Conservation (phyloP, 768 basidiomycete genomes). For the Boletus sp. region DNA sequence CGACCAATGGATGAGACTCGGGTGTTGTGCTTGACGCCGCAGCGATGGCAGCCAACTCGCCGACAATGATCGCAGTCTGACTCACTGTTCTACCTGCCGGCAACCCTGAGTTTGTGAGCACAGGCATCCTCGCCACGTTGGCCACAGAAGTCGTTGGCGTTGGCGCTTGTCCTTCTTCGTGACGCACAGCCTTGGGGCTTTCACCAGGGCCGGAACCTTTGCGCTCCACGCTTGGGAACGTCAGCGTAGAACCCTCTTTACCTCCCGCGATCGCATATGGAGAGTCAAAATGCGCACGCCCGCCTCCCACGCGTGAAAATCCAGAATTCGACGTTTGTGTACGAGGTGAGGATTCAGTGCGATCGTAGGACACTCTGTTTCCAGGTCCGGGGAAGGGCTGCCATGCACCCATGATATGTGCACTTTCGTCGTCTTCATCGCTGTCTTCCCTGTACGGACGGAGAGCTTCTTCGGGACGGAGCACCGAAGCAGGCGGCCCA, state of each 20-base stretch:
- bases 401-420: slow-evolving; percentile 96
- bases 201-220: slow-evolving; percentile 25
- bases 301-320: slow-evolving; percentile 86
- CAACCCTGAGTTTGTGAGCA: slow-evolving; percentile 30
- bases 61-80: slow-evolving; percentile 82
- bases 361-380: slow-evolving; percentile 22
- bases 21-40: slow-evolving; percentile 12
- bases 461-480: slow-evolving; percentile 76
- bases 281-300: slow-evolving; percentile 77
- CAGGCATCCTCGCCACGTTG: slow-evolving; percentile 42
- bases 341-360: slow-evolving; percentile 25
- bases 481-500: slow-evolving; percentile 60
- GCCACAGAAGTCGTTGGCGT: slow-evolving; percentile 50
- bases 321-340: slow-evolving; percentile 46
- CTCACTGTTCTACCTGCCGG: slow-evolving; percentile 75
- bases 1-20: slow-evolving; percentile 23
- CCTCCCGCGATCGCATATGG: slow-evolving; percentile 72
- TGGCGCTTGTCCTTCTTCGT: slow-evolving; percentile 41
- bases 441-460: slow-evolving; percentile 75
- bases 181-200: slow-evolving; percentile 19
- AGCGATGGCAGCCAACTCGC: slow-evolving; percentile 37
- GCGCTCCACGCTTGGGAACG: slow-evolving; percentile 64
- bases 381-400: slow-evolving; percentile 58
- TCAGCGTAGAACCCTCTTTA: slow-evolving; percentile 52
- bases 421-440: slow-evolving; percentile 65